Base-by-base conservation (phyloP, 2,329 filamentous ascomycete species). In the Colletotrichum abscissum region DNA sequence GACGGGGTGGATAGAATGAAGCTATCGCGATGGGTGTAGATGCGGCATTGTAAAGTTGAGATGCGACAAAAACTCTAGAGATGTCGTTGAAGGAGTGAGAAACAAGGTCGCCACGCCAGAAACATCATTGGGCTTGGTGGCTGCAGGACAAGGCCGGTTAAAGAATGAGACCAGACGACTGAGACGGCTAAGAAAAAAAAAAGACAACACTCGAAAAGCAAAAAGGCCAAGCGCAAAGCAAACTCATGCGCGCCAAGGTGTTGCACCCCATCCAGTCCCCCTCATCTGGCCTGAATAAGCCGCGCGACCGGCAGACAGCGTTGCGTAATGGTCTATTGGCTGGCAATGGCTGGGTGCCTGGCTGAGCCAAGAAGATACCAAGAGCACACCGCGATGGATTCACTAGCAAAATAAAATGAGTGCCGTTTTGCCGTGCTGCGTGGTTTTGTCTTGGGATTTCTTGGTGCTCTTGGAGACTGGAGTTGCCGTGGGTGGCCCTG, bases 311-410 rank as follows among this genome's bases (percentile, higher is more conserved):
- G 26, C 19, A 63, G n/a, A n/a, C 1, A 11, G 52, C 24, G 22
- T 56, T 56, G 54, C 54, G 54, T 28, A 56, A 12, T 19, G 2
- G 24, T 19, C 14, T 30, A 59, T 30, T 16, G 33, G 33, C 33
- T 8, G 33, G 33, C 24, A 54, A 33, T 19, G 60, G 60, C 22
- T 19, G 28, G 42, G 42, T 63, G 2, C 60, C 60, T 54, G 42
- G 42, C 42, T 6, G 12, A n/a, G 60, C 60, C 60, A 63, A 63
- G 60, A 63, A n/a, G 11, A 49, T 19, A 49, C 60, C 60, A 52
- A 63, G 60, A 33, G 0, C 42, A n/a, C 42, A 7, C 38, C 38
- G 22, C 22, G 12, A 12, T 62, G 59, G 2, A 22, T 22, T 55
- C 11, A 7, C 59, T 9, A 30, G 7, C 16, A 16, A 46, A 28